Evolutionary conservation across 257 asterid genomes (phyloP).

Genomic region (Cruciata laevipes): DNA sequence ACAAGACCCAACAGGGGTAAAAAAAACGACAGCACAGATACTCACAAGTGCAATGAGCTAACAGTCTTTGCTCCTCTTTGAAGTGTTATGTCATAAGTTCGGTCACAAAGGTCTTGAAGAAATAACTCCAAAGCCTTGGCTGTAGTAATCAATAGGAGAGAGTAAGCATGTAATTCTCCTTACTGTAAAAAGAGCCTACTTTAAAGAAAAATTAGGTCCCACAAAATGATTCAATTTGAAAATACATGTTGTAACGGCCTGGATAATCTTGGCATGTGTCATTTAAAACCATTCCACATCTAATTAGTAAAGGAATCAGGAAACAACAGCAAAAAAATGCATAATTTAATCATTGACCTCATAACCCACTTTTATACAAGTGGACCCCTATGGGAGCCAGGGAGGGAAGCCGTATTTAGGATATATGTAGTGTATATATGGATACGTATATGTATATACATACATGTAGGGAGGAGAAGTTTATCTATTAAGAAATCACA

Average conservation of each 20-base stretch:
- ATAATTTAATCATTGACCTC: background rate
- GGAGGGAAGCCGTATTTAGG: slow-evolving; percentile 7
- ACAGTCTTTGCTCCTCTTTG: slow-evolving; percentile 97
- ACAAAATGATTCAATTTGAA: background rate
- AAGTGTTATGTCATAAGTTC: slow-evolving; percentile 87
- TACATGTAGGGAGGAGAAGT: background rate
- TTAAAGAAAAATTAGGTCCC: background rate
- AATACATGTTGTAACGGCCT: background rate
- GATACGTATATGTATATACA: no score
- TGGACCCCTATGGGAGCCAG: background rate
- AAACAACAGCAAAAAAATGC: background rate
- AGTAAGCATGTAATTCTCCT: background rate
- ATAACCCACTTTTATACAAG: no score
- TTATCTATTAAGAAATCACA: background rate
- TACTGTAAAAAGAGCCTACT: background rate
- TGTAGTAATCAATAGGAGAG: slow-evolving; percentile 33
- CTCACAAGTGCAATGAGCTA: slow-evolving; percentile 82
- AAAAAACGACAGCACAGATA: background rate
- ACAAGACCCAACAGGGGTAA: background rate
- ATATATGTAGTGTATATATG: background rate
- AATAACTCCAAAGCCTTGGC: slow-evolving; percentile 95
- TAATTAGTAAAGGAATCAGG: background rate
- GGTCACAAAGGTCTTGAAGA: slow-evolving; percentile 98
- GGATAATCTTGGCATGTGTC: no score
- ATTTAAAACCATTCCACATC: no score